Conservation (phyloP, 2,329 filamentous ascomycete genomes). For the Fusarium annulatum region DNA sequence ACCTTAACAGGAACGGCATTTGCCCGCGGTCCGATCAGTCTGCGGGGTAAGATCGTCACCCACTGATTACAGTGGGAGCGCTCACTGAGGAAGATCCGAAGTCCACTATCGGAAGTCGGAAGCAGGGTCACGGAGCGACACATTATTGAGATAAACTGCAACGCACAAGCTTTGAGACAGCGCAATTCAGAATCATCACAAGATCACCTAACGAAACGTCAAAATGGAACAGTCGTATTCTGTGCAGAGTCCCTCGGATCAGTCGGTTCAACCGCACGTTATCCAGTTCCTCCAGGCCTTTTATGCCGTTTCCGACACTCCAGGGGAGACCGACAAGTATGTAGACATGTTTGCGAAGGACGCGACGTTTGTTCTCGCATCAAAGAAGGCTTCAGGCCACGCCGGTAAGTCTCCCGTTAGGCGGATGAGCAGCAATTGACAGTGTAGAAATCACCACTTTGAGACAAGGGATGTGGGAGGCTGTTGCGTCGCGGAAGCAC, state of each 20-base stretch:
- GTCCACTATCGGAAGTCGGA: constrained; percentile 28
- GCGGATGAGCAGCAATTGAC: not conserved
- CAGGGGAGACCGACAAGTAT: constrained; percentile 30
- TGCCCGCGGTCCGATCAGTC: constrained; percentile 16
- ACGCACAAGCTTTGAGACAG: not conserved
- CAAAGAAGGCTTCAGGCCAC: constrained; percentile 25
- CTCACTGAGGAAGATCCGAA: constrained; percentile 9
- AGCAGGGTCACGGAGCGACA: constrained; percentile 13
- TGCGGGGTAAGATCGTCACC: constrained; percentile 24
- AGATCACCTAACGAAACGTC: not conserved
- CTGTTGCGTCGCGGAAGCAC: constrained; percentile 33
- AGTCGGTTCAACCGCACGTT: constrained; percentile 23
- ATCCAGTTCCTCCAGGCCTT: constrained; percentile 26
- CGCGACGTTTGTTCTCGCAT: constrained; percentile 29
- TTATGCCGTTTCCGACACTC: constrained; percentile 28
- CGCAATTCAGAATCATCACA: not conserved
- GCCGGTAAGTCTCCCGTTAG: not conserved
- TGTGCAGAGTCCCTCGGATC: constrained; percentile 24
- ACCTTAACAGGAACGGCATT: not conserved
- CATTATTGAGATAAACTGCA: not conserved
- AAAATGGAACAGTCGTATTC: constrained; percentile 25
- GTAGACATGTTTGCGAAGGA: constrained; percentile 26
- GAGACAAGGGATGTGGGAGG: constrained; percentile 36
- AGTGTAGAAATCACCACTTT: constrained; percentile 23
- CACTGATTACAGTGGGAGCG: not conserved